Conservation (phyloP, 495 filamentous ascomycete species). For the Penicillium cinerascens region DNA sequence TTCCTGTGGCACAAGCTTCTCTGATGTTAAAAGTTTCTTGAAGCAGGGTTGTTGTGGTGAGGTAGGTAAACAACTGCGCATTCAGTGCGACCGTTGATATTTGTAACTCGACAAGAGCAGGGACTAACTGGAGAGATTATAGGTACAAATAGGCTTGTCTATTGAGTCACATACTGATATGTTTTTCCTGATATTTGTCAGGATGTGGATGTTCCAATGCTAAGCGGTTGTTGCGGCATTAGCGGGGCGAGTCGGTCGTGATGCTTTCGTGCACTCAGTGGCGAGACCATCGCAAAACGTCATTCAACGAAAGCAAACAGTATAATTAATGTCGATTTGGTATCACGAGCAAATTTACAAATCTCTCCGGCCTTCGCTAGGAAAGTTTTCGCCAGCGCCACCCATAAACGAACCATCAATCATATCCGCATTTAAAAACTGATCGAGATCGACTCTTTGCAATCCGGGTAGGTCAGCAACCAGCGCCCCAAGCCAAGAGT, state of each 20-base stretch:
- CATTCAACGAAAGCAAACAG: background rate
- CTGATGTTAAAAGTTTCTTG: background rate
- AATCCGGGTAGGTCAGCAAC: constrained; percentile 35
- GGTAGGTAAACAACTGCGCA: background rate
- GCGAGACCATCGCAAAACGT: background rate
- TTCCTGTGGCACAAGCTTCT: background rate
- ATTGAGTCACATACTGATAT: background rate
- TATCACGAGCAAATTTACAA: background rate
- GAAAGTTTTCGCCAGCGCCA: background rate
- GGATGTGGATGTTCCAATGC: background rate
- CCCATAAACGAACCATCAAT: constrained; percentile 12
- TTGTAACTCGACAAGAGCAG: background rate
- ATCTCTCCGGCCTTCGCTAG: background rate
- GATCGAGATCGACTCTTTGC: constrained; percentile 31
- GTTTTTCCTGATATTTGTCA: background rate
- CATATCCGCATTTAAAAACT: constrained; percentile 30
- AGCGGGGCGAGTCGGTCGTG: background rate
- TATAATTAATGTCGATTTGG: background rate
- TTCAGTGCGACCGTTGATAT: background rate
- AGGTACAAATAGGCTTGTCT: background rate
- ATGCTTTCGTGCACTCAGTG: background rate
- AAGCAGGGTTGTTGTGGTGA: background rate
- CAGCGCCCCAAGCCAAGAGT: constrained; percentile 34
- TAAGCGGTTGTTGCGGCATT: background rate
- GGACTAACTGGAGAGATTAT: background rate